Conservation (phyloP, 768 basidiomycete species). For the Neoboletus magnificus region DNA sequence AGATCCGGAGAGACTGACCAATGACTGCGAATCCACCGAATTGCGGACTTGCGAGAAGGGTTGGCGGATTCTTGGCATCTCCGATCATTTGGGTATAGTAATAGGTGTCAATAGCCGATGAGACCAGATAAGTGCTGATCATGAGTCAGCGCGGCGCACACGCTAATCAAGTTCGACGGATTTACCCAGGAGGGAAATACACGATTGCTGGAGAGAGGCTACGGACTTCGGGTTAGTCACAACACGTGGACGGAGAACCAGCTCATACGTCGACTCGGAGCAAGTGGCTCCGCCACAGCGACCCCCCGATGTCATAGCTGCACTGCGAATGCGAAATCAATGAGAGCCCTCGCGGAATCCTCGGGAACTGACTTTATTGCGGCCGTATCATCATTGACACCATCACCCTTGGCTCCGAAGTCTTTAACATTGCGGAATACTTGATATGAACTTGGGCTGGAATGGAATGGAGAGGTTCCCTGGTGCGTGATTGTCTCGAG, state of each 20-base stretch:
- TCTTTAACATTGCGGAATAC: conserved; percentile 78
- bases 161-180: background rate
- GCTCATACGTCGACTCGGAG: conserved; percentile 47
- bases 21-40: conserved; percentile 75
- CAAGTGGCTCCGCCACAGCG: conserved; percentile 55
- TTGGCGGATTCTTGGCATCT: conserved; percentile 66
- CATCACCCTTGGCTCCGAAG: conserved; percentile 56
- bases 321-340: conserved; percentile 34
- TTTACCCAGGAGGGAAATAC: conserved; percentile 70
- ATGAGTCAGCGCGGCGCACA: background rate
- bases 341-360: background rate
- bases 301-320: conserved; percentile 57
- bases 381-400: conserved; percentile 68
- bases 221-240: background rate
- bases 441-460: conserved; percentile 49
- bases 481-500: conserved; percentile 67
- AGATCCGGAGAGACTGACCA: conserved; percentile 38
- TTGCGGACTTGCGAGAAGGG: conserved; percentile 53
- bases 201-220: conserved; percentile 60
- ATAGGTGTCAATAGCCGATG: conserved; percentile 60
- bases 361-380: conserved; percentile 57
- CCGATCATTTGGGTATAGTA: conserved; percentile 80
- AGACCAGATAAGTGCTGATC: conserved; percentile 62
- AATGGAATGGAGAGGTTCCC: conserved; percentile 65
- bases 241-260: background rate